These are phyloP conservation scores for Brassica juncea DNA, from an alignment of 345 rosid species.

Conservation along the genomic window DNA sequence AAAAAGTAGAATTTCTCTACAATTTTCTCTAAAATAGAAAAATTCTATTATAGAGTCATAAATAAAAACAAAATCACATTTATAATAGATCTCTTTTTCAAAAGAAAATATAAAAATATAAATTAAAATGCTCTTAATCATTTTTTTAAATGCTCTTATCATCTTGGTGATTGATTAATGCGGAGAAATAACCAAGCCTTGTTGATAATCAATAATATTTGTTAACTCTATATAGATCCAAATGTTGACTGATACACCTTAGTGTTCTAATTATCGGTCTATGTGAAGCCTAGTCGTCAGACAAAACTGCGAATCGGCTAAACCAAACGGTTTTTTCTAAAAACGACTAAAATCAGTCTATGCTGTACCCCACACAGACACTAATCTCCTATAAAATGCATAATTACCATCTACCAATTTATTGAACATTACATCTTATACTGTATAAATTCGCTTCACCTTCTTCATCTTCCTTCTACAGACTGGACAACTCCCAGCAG, in stretches of 20 bases:
- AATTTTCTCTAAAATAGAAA: too few relatives aligned
- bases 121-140: too few relatives aligned
- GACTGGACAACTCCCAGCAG: conserved; percentile 66
- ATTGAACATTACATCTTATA: conserved; percentile 5
- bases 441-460: conserved; percentile 64
- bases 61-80: too few relatives aligned
- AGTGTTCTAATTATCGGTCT: neutral
- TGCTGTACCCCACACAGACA: neutral
- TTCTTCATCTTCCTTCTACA: conserved; percentile 69
- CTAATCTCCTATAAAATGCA: neutral
- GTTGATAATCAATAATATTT: too few relatives aligned
- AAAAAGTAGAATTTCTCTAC: too few relatives aligned
- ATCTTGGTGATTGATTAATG: too few relatives aligned
- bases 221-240: neutral
- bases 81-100: too few relatives aligned
- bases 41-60: too few relatives aligned
- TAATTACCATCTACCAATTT: neutral
- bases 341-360: neutral
- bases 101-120: too few relatives aligned
- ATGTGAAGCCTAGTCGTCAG: neutral
- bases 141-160: too few relatives aligned
- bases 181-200: too few relatives aligned
- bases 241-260: neutral
- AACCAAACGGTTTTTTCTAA: neutral
- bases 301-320: too few relatives aligned